Evolutionary conservation across 2,329 filamentous ascomycete genomes (phyloP).

Genomic region (Rhytidhysteron rufulum): DNA sequence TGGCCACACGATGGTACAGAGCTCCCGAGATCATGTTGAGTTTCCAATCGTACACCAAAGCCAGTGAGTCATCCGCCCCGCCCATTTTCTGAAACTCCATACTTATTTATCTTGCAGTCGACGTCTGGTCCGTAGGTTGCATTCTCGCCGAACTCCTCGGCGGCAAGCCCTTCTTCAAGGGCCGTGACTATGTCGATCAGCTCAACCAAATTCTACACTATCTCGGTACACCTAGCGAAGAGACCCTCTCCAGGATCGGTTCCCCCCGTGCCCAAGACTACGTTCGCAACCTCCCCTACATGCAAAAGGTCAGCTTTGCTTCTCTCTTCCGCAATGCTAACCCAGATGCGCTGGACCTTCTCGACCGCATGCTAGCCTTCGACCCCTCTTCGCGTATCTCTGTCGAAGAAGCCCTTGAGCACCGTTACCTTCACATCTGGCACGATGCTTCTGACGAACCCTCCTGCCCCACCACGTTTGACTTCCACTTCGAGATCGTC

Average conservation of each 20-base stretch:
- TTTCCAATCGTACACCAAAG: constrained; percentile 99
- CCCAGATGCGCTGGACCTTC: constrained; percentile 88
- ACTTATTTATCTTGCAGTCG: constrained; percentile 58
- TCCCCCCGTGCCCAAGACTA: constrained; percentile 96
- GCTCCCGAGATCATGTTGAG: constrained; percentile 99
- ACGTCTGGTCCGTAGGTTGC: constrained; percentile 98
- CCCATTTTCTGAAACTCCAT: neutral
- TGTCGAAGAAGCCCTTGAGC: constrained; percentile 92
- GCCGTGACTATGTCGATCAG: constrained; percentile 97
- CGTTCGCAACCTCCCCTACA: constrained; percentile 90
- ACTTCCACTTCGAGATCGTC: constrained; percentile 97
- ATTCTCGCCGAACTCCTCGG: constrained; percentile 95
- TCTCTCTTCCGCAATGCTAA: constrained; percentile 91
- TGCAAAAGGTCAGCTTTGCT: constrained; percentile 89
- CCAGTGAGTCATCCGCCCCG: constrained; percentile 71
- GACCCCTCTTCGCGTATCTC: constrained; percentile 90
- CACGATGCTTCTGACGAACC: constrained; percentile 97
- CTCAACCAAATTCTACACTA: constrained; percentile 99
- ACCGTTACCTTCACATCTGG: constrained; percentile 96
- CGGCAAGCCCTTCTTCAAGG: constrained; percentile 97
- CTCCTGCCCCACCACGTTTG: constrained; percentile 86
- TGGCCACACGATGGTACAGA: constrained; percentile 97
- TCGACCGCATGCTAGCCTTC: constrained; percentile 97
- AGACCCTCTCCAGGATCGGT: constrained; percentile 88
- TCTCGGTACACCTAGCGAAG: constrained; percentile 92